Evolutionary conservation across 106 monocot species (phyloP), one percentile per base, ranked within the genome.

Genomic region (Phalaenopsis equestris): DNA sequence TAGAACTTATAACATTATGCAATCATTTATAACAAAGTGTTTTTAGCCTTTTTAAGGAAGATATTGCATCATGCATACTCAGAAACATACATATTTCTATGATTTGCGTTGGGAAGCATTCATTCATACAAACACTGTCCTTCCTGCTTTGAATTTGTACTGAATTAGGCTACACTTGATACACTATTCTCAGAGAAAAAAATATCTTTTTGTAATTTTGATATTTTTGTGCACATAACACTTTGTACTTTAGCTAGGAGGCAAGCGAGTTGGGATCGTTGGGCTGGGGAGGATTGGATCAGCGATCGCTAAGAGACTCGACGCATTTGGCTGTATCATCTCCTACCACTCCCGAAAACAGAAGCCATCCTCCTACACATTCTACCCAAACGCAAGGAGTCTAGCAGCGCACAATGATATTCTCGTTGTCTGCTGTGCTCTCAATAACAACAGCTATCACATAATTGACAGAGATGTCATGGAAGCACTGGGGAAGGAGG

Each of bases 251-350:
- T 87, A 90, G 90, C 21, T 91, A 36, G 76, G 86, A 14, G 86
- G 91, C 58, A 91, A 91, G 78, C 37, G 83, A 73, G 82, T 91
- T 30, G 91, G 91, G 16, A 88, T 91, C 55, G 83, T 91, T 39
- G 91, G 91, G 0, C 75, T 91, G 11, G 94, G 94, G 10, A 90
- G 70, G 24, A 92, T 94, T 58, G 91, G 94, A 24, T 90, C 83
- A 16, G 68, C 42, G 55, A 70, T 88, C 18, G 90, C 91, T 12
- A 94, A 83, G 76, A 88, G 91, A 67, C 88, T 94, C 3, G 87
- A 90, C 17, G 88, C 88, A 8, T 91, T 94, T 70, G 84, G 80
- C 8, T 91, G 91, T 30, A 81, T 61, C 38, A 88, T 91, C 57
- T 81, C 73, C 1, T 91, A 91, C 72, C 43, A 41, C 11, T 88